These are phyloP conservation scores for Magnolia sinica DNA, from an alignment of 164 flowering plant species.

Conservation along the genomic window DNA sequence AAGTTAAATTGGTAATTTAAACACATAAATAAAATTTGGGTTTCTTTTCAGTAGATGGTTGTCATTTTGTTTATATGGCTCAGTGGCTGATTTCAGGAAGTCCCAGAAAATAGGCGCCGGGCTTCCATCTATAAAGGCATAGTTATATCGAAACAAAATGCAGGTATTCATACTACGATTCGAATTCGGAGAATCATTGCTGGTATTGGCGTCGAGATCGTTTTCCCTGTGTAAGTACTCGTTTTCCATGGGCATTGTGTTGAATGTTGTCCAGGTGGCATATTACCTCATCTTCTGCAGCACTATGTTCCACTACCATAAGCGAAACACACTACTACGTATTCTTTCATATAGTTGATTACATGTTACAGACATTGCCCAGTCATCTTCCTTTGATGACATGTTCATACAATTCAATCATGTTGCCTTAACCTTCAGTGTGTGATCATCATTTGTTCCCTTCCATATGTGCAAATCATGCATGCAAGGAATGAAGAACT, in stretches of 20 bases:
- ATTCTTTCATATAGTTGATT: background rate
- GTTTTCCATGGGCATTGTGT: background rate
- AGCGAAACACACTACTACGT: too few species aligned
- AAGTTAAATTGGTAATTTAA: slow-evolving; percentile 68
- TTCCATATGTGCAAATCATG: background rate
- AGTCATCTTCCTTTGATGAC: background rate
- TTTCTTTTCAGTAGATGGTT: background rate
- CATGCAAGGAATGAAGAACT: background rate
- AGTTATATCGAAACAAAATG: slow-evolving; percentile 86
- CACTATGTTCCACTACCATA: background rate
- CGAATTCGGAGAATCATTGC: slow-evolving; percentile 86
- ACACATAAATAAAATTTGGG: background rate
- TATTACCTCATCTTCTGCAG: background rate
- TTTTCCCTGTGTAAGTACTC: slow-evolving; percentile 84
- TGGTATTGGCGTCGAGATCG: slow-evolving; percentile 91
- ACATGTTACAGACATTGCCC: background rate
- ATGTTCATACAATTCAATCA: background rate
- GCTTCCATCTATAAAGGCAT: slow-evolving; percentile 78
- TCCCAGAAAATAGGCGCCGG: slow-evolving; percentile 74
- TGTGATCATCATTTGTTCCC: background rate
- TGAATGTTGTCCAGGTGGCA: background rate
- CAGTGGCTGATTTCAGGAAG: slow-evolving; percentile 54
- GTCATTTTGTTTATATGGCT: slow-evolving; percentile 12
- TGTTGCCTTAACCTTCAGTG: background rate
- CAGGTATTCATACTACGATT: slow-evolving; percentile 93